These are phyloP conservation scores for Bipolaris sorokiniana DNA, from an alignment of 2,329 filamentous ascomycete species.

Conservation along the genomic window DNA sequence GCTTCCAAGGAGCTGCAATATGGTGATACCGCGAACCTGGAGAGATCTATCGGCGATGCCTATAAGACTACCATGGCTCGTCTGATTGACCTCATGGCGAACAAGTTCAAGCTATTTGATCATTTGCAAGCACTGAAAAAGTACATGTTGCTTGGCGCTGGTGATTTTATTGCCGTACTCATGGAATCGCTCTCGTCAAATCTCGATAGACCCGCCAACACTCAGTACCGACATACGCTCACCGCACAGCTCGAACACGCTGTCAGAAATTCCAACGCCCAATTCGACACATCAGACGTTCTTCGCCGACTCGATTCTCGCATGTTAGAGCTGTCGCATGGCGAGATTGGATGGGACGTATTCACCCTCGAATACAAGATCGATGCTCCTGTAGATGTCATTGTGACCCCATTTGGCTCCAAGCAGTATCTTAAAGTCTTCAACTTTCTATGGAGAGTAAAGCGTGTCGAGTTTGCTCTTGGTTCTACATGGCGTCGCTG, in stretches of 20 bases:
- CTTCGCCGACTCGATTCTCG: slow-evolving; percentile 91
- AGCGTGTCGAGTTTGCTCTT: slow-evolving; percentile 94
- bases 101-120: slow-evolving; percentile 93
- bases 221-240: slow-evolving; percentile 93
- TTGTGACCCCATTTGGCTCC: slow-evolving; percentile 93
- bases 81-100: slow-evolving; percentile 89
- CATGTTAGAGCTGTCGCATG: slow-evolving; percentile 95
- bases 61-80: slow-evolving; percentile 98
- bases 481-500: slow-evolving; percentile 90
- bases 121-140: slow-evolving; percentile 91
- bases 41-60: slow-evolving; percentile 92
- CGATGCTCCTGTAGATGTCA: slow-evolving; percentile 92
- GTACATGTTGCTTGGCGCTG: slow-evolving; percentile 91
- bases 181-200: slow-evolving; percentile 97
- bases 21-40: slow-evolving; percentile 88
- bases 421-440: slow-evolving; percentile 98
- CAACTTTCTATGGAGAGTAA: slow-evolving; percentile 98
- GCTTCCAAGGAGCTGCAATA: slow-evolving; percentile 91
- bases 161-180: slow-evolving; percentile 93
- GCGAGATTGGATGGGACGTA: slow-evolving; percentile 98
- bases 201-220: slow-evolving; percentile 92
- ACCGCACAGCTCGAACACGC: slow-evolving; percentile 98
- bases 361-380: slow-evolving; percentile 99
- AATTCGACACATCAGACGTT: slow-evolving; percentile 92
- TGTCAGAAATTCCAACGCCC: slow-evolving; percentile 94